phyloP scores from a whole-genome alignment of 1,284 basidiomycete species.

The Rhizoctonia solani region DNA sequence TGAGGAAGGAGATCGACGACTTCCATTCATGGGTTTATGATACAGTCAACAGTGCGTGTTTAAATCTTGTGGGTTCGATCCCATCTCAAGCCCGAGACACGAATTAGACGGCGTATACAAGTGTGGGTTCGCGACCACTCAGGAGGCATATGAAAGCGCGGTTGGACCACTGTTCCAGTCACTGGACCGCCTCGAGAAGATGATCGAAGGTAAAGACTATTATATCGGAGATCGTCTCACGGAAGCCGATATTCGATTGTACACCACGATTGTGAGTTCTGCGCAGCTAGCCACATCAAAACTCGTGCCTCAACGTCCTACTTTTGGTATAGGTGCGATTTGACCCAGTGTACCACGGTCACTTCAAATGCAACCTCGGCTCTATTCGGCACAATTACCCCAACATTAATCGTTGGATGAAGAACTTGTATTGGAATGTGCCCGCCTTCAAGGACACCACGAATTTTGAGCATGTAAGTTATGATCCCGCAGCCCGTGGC shows the following conservation, averaged over 20 bases:
- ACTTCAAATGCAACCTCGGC: slow-evolving; percentile 78
- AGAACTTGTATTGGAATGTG: slow-evolving; percentile 89
- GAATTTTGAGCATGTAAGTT: slow-evolving; percentile 69
- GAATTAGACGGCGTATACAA: slow-evolving; percentile 81
- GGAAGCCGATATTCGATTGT: slow-evolving; percentile 91
- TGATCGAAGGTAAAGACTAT: slow-evolving; percentile 78
- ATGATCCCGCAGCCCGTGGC: neutral
- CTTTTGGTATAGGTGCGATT: slow-evolving; percentile 44
- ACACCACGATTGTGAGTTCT: slow-evolving; percentile 79
- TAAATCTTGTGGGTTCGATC: neutral
- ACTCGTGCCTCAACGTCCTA: neutral
- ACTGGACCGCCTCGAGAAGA: slow-evolving; percentile 80
- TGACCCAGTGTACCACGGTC: slow-evolving; percentile 87
- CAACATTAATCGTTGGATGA: slow-evolving; percentile 81
- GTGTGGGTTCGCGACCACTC: slow-evolving; percentile 83
- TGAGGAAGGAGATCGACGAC: slow-evolving; percentile 79
- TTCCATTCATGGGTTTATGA: slow-evolving; percentile 89
- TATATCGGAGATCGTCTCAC: slow-evolving; percentile 82
- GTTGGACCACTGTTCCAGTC: slow-evolving; percentile 73
- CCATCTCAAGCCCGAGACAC: neutral
- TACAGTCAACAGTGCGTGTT: slow-evolving; percentile 71
- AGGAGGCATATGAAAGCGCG: slow-evolving; percentile 80
- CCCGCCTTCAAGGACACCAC: slow-evolving; percentile 88
- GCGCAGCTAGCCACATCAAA: neutral
- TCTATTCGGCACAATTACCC: slow-evolving; percentile 67